Base-by-base conservation (phyloP, 352 stramenopile genomes). In the Phytophthora rubi region DNA sequence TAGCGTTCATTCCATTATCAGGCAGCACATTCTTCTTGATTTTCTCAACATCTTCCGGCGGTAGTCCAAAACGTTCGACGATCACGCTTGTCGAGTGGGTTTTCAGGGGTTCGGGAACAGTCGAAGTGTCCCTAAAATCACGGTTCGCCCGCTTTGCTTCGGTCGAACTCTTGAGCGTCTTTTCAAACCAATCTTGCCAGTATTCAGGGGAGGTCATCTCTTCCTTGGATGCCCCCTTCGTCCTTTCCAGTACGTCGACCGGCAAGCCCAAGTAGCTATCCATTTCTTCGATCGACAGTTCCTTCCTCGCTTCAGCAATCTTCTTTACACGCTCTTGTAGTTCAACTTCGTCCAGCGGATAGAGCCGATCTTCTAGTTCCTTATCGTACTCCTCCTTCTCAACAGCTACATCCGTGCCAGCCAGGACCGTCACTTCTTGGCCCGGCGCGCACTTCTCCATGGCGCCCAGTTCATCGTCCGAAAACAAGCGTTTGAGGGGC, bases 311-410 rank as follows among this genome's bases (percentile, higher is more conserved):
- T 9, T 47, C 23, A 3, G 30, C 56, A 18, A 28, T 63, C 39
- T 32, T 26, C 16, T 63, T 44, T 2, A 63, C 9, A 16, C 56
- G 56, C 15, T 6, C 0, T 2, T 23, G 16, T 9, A 54, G 23
- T 37, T 59, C 44, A 3, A 33, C 6, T 47, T 63, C 56, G 12
- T 54, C 44, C 28, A 63, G 44, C 42, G 56, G 44, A 33, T 49
- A 55, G 1, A 45, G 10, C 2, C 56, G 13, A 4, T 63, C 56
- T 33, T 63, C 56, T 1, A 54, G 28, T 21, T 62, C 21, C 13
- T 48, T 61, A 1, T 61, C 37, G 23, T 61, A 61, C 16, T 61
- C 54, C 12, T 61, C 37, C 6, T 33, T 7, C 26, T 61, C 39
- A 0, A 16, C 39, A 1, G 16, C 44, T 0, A 51, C 6, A 16